Conservation (phyloP, 78 protist species). For the Diacronema lutheri region DNA sequence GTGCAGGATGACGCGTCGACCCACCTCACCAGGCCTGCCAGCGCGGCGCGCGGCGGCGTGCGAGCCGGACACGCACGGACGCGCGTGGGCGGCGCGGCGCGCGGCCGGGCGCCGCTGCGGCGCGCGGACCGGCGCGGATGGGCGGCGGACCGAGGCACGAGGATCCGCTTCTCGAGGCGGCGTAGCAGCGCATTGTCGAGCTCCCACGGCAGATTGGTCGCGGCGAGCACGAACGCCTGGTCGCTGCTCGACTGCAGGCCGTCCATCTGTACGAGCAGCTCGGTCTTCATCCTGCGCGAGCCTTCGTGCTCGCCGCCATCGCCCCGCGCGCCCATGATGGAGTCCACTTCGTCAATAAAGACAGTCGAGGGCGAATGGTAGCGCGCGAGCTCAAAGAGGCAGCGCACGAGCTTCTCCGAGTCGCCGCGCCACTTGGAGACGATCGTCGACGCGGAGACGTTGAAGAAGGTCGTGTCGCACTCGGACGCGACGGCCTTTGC, state of each 20-base stretch:
- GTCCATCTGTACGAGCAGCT: conserved; percentile 77
- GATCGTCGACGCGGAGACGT: conserved; percentile 82
- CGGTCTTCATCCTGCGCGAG: conserved; percentile 77
- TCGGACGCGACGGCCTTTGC: conserved; percentile 94
- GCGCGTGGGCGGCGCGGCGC: no score
- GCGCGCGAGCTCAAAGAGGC: conserved; percentile 38
- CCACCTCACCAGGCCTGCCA: no score
- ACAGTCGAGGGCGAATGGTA: conserved; percentile 71
- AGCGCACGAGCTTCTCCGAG: conserved; percentile 81
- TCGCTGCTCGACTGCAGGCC: not conserved
- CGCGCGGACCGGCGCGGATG: conserved; percentile 17
- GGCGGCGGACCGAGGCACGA: conserved; percentile 26
- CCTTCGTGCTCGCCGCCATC: conserved; percentile 76
- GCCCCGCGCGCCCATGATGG: conserved; percentile 59
- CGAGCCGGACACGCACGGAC: no score
- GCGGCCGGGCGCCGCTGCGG: not conserved
- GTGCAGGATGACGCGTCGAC: no score
- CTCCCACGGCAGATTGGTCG: conserved; percentile 79
- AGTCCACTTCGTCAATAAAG: conserved; percentile 85
- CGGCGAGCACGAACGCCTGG: conserved; percentile 57
- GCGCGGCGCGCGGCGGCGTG: no score
- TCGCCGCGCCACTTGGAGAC: conserved; percentile 89
- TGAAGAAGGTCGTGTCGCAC: conserved; percentile 90
- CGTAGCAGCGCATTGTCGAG: conserved; percentile 60
- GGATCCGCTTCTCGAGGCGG: conserved; percentile 56